A percentile compares a stretch with the other conserved stretches of the same genome.
These are phyloP conservation scores for Xerocomus brunneocitrinus DNA, from an alignment of 768 basidiomycete species.

Conservation along the genomic window DNA sequence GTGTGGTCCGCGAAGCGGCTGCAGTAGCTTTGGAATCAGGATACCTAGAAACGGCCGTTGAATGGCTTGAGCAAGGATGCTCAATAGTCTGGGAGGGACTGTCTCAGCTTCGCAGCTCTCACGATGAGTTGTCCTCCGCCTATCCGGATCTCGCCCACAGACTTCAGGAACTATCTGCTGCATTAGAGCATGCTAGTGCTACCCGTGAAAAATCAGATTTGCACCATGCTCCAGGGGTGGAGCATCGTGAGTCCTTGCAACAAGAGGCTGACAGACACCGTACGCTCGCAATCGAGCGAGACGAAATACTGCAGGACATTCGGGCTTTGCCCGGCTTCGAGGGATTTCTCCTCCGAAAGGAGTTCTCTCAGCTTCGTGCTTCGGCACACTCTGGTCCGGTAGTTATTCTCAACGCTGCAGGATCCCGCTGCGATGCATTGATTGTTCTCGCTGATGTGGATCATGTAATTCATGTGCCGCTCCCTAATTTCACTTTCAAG, in stretches of 20 bases:
- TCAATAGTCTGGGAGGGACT: slow-evolving; percentile 10
- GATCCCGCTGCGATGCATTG: not conserved
- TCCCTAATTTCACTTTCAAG: not conserved
- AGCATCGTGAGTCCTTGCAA: too few relatives aligned
- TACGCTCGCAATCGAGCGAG: too few relatives aligned
- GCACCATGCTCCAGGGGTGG: too few relatives aligned
- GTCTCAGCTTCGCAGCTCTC: slow-evolving; percentile 9
- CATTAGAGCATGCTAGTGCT: not conserved
- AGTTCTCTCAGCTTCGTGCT: too few relatives aligned
- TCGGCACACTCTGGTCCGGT: too few relatives aligned
- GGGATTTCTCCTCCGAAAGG: too few relatives aligned
- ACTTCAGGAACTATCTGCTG: too few relatives aligned
- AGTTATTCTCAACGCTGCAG: slow-evolving; percentile 1
- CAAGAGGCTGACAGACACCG: too few relatives aligned
- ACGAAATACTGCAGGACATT: too few relatives aligned
- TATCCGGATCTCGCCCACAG: slow-evolving; percentile 4
- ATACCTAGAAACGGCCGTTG: slow-evolving; percentile 1
- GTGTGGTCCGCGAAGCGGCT: too few relatives aligned
- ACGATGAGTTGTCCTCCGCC: not conserved
- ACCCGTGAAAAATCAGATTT: not conserved
- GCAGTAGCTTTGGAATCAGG: slow-evolving; percentile 1
- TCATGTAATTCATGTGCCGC: not conserved
- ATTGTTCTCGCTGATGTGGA: not conserved
- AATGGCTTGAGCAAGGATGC: slow-evolving; percentile 18
- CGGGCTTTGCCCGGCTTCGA: too few relatives aligned